phyloP scores from a whole-genome alignment of 257 asterid genomes.

The Lycium barbarum region DNA sequence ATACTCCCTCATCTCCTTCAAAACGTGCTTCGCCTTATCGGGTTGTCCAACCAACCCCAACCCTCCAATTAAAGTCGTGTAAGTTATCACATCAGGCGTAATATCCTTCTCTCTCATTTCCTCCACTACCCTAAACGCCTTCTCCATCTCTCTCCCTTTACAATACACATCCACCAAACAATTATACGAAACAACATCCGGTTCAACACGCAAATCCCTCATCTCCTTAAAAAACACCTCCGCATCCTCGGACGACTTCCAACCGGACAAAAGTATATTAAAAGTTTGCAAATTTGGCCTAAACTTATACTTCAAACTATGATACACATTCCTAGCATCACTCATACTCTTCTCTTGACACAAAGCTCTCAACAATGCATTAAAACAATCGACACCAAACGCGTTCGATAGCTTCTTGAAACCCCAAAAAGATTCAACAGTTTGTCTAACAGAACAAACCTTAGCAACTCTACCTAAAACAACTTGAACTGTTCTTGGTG shows the following conservation, averaged over 20 bases:
- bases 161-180: slow-evolving; percentile 90
- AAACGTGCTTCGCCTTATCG: slow-evolving; percentile 79
- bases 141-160: slow-evolving; percentile 75
- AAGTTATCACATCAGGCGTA: slow-evolving; percentile 79
- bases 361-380: slow-evolving; percentile 80
- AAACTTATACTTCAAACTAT: slow-evolving; percentile 70
- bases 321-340: slow-evolving; percentile 89
- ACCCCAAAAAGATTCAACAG: slow-evolving; percentile 72
- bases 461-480: slow-evolving; percentile 86
- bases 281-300: slow-evolving; percentile 79
- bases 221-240: slow-evolving; percentile 75
- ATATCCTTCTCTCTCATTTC: slow-evolving; percentile 77
- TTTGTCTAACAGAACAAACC: slow-evolving; percentile 81
- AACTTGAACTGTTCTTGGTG: slow-evolving; percentile 79
- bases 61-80: slow-evolving; percentile 87
- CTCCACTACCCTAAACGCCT: slow-evolving; percentile 60
- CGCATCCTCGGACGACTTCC: slow-evolving; percentile 81
- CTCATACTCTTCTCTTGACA: slow-evolving; percentile 90
- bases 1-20: slow-evolving; percentile 90
- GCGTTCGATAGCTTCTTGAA: slow-evolving; percentile 61
- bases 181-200: slow-evolving; percentile 83
- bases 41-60: slow-evolving; percentile 90
- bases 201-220: slow-evolving; percentile 73
- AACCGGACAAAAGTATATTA: slow-evolving; percentile 81
- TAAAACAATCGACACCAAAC: slow-evolving; percentile 69